These are phyloP conservation scores for Daldinia caldariorum DNA, from an alignment of 495 filamentous ascomycete species.

Conservation along the genomic window DNA sequence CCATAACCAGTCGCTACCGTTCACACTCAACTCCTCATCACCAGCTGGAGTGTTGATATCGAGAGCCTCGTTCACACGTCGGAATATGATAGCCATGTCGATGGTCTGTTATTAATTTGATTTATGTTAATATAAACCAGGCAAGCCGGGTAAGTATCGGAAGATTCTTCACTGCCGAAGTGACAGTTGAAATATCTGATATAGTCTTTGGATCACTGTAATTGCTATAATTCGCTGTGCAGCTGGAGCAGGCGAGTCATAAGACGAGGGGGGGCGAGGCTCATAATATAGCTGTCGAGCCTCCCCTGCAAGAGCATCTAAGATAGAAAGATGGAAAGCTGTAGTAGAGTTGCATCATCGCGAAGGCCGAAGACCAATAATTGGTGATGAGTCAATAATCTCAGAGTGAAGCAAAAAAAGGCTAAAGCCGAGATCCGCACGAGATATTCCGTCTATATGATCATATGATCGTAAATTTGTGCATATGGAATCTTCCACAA, in stretches of 20 bases:
- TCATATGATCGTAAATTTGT: constrained; percentile 37
- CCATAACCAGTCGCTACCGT: constrained; percentile 61
- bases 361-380: constrained; percentile 30
- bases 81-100: constrained; percentile 45
- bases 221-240: constrained; percentile 34
- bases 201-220: constrained; percentile 37
- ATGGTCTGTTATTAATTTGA: background rate
- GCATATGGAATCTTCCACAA: constrained; percentile 39
- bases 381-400: constrained; percentile 38
- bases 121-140: constrained; percentile 14
- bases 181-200: constrained; percentile 23
- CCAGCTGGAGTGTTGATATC: constrained; percentile 56
- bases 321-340: constrained; percentile 30
- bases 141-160: background rate
- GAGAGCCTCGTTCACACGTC: constrained; percentile 56
- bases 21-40: constrained; percentile 49
- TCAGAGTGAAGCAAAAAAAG: constrained; percentile 16
- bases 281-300: constrained; percentile 34
- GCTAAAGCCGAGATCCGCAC: constrained; percentile 40
- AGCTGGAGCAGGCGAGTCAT: constrained; percentile 29
- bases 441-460: constrained; percentile 31
- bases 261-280: constrained; percentile 30
- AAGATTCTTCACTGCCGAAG: constrained; percentile 24
- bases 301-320: constrained; percentile 25
- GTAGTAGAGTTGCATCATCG: constrained; percentile 36